phyloP scores from a whole-genome alignment of 257 asterid genomes.

The Haberlea rhodopensis region DNA sequence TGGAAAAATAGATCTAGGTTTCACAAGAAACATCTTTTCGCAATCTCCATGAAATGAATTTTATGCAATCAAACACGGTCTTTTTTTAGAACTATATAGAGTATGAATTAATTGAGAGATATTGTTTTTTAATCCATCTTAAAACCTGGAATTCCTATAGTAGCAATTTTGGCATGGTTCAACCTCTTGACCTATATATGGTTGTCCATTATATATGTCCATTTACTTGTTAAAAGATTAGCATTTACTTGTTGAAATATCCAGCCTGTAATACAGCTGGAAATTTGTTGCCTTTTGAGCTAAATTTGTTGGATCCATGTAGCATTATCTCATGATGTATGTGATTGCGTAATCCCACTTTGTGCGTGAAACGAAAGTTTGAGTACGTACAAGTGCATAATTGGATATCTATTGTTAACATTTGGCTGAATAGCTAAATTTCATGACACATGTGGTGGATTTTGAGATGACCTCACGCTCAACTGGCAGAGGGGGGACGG shows the following conservation, averaged over 20 bases:
- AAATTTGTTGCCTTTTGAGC: constrained; percentile 27
- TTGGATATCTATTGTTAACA: background rate
- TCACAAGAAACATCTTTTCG: constrained; percentile 11
- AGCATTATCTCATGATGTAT: constrained; percentile 19
- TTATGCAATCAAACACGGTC: background rate
- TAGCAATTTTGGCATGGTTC: background rate
- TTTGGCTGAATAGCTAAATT: background rate
- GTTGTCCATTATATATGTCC: constrained; percentile 5
- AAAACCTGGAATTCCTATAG: constrained; percentile 3
- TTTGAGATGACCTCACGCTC: constrained; percentile 1
- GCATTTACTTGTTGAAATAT: constrained; percentile 19
- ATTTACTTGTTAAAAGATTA: constrained; percentile 1
- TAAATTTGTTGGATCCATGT: constrained; percentile 24
- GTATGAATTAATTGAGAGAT: constrained; percentile 8
- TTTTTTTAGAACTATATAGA: background rate
- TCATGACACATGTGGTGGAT: background rate
- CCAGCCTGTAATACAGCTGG: constrained; percentile 28
- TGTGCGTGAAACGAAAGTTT: background rate
- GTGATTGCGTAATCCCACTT: background rate
- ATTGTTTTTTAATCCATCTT: background rate
- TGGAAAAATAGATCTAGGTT: background rate
- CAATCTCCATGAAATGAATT: background rate
- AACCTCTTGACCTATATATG: constrained; percentile 4
- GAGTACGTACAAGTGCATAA: background rate
- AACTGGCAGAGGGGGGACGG: constrained; percentile 3